phyloP scores from a whole-genome alignment of 2,329 filamentous ascomycete genomes.

The Neofusicoccum kwambonambiense region DNA sequence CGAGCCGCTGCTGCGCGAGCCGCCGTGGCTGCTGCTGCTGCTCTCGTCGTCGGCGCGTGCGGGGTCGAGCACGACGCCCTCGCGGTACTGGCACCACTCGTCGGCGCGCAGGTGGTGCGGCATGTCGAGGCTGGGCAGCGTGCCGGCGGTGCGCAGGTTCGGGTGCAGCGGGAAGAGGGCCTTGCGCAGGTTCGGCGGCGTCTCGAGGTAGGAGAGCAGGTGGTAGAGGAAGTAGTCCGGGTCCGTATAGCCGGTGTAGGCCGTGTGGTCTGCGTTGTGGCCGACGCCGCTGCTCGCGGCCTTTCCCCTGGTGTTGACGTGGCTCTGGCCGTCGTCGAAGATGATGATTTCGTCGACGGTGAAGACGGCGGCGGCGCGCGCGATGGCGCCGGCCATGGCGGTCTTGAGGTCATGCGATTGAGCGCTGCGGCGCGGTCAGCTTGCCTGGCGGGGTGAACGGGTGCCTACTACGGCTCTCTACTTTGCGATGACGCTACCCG shows the following conservation, averaged over 20 bases:
- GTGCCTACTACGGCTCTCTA: slow-evolving; percentile 39
- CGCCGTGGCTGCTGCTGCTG: neutral
- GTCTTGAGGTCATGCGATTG: slow-evolving; percentile 74
- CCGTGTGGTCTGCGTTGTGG: slow-evolving; percentile 45
- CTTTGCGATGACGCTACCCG: slow-evolving; percentile 76
- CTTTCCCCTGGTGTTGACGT: slow-evolving; percentile 21
- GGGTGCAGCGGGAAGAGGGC: slow-evolving; percentile 74
- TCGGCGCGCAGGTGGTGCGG: slow-evolving; percentile 75
- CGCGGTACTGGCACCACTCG: slow-evolving; percentile 77
- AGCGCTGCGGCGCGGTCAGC: slow-evolving; percentile 50
- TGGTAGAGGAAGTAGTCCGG: slow-evolving; percentile 79
- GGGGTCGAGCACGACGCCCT: slow-evolving; percentile 63
- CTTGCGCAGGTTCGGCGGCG: slow-evolving; percentile 77
- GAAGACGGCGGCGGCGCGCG: slow-evolving; percentile 78
- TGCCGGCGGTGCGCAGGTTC: slow-evolving; percentile 71
- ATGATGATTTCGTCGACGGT: slow-evolving; percentile 81
- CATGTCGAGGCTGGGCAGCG: slow-evolving; percentile 77
- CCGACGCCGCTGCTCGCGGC: slow-evolving; percentile 30
- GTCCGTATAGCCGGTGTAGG: slow-evolving; percentile 42
- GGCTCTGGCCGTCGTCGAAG: slow-evolving; percentile 67
- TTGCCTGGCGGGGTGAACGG: slow-evolving; percentile 33
- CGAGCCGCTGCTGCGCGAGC: slow-evolving; percentile 4
- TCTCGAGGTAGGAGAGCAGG: slow-evolving; percentile 77
- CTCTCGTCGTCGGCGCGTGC: neutral
- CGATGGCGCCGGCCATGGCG: slow-evolving; percentile 69